Evolutionary conservation across 2,329 filamentous ascomycete genomes (phyloP), one percentile per base, ranked within the genome.

Genomic region (Fusarium praegraminearum): DNA sequence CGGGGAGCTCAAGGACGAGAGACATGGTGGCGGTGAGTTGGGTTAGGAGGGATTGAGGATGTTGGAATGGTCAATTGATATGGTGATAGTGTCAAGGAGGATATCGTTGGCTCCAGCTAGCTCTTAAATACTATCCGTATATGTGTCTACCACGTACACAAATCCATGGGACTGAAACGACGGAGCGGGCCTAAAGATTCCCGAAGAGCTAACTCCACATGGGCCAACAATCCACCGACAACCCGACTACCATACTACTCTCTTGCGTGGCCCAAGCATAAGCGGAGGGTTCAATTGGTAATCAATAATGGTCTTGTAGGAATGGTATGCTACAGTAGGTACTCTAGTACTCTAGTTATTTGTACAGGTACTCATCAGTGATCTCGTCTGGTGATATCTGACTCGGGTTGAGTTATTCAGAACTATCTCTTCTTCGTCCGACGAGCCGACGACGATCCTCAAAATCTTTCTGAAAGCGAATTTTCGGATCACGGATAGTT

Each of bases 1-100:
- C 76, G 24, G 85, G 83, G 61, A 87, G 68, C 52, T 81, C 77
- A 33, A 86, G 73, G 43, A 78, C 71, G 57, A 82, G 70, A 73
- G 82, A 72, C 84, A 86, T 85, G 44, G 69, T 83, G 72, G 30
- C 30, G 57, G 22, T 58, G 41, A 32, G 51, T 59, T 53, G 43
- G n/a, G 46, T n/a, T n/a, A 46, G 22, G 41, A 28, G 36, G 15
- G 9, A 24, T 5, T 8, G 45, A 24, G 45, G 24, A 28, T n/a
- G 43, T 45, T 50, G 20, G 20, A 33, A 10, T n/a, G 22, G 36
- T 44, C 18, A 36, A 18, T 56, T 51, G 49, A 32, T 51, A 50
- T 18, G 24, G 11, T 28, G 53, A 40, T 45, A 35, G n/a, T 52
- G 61, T 62, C 30, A 47, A 49, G n/a, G 55, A 47, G 44, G n/a